Evolutionary conservation across 192 early-diverging fungal species (phyloP).

Genomic region (Piromyces finnis): DNA sequence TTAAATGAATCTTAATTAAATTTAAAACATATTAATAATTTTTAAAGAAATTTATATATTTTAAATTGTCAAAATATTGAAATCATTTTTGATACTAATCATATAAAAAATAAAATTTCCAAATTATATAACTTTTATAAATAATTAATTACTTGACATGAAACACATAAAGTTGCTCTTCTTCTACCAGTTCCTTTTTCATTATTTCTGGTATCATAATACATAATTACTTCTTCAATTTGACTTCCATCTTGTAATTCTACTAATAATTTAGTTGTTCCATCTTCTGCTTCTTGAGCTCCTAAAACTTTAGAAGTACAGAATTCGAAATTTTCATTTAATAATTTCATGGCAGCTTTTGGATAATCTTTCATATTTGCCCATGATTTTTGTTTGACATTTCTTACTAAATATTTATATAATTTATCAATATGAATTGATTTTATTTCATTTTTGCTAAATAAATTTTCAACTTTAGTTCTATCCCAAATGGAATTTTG

Average conservation of each 20-base stretch:
- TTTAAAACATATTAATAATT: too few relatives aligned
- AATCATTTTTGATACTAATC: too few relatives aligned
- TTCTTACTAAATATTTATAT: background rate
- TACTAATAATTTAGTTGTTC: conserved; percentile 31
- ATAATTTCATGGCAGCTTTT: conserved; percentile 12
- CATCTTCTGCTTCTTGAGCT: conserved; percentile 20
- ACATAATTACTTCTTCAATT: conserved; percentile 31
- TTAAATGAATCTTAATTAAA: too few relatives aligned
- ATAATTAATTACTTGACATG: background rate
- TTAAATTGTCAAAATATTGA: too few relatives aligned
- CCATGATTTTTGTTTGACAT: conserved; percentile 1
- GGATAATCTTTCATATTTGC: conserved; percentile 18
- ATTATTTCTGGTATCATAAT: conserved; percentile 16
- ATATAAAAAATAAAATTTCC: background rate
- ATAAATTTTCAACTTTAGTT: background rate
- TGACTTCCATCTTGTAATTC: conserved; percentile 35
- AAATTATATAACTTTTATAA: background rate
- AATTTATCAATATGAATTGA: background rate
- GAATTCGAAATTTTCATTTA: conserved; percentile 18
- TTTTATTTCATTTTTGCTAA: background rate
- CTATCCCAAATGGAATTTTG: background rate
- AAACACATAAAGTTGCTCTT: conserved; percentile 1
- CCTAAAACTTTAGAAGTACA: conserved; percentile 19
- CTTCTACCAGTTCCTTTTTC: conserved; percentile 6
- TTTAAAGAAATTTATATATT: too few relatives aligned